Conservation (phyloP, 192 early-diverging fungal species). For the Pilaira anomala region DNA sequence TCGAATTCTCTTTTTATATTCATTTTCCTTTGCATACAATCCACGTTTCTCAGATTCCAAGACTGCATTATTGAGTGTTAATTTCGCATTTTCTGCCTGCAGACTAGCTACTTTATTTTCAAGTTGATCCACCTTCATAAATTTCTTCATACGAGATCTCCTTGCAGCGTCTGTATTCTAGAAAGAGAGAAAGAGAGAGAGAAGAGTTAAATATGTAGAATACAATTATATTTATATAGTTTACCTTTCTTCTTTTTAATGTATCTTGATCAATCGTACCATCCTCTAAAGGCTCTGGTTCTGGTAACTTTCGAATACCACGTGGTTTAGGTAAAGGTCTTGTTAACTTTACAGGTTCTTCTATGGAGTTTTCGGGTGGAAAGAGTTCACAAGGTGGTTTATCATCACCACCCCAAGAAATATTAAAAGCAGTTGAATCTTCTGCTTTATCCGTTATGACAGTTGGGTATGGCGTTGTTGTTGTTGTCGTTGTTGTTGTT, state of each 20-base stretch:
- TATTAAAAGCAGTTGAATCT: slow-evolving; percentile 30
- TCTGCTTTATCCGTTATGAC: too few relatives aligned
- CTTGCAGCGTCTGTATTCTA: slow-evolving; percentile 92
- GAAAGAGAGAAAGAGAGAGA: neutral
- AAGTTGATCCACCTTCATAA: slow-evolving; percentile 74
- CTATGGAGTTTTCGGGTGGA: slow-evolving; percentile 12
- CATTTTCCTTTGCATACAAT: slow-evolving; percentile 24
- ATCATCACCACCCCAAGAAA: slow-evolving; percentile 38
- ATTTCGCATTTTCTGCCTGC: slow-evolving; percentile 71
- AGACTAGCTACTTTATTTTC: slow-evolving; percentile 75
- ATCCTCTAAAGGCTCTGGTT: slow-evolving; percentile 29
- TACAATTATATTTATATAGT: neutral
- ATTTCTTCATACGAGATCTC: slow-evolving; percentile 81
- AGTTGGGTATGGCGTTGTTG: too few relatives aligned
- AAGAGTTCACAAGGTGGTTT: slow-evolving; percentile 25
- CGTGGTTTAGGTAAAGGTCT: slow-evolving; percentile 36
- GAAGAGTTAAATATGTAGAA: neutral
- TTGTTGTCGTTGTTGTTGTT: too few relatives aligned
- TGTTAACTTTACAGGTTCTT: slow-evolving; percentile 6
- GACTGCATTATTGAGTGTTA: slow-evolving; percentile 35
- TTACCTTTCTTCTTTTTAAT: slow-evolving; percentile 31
- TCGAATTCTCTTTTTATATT: slow-evolving; percentile 30
- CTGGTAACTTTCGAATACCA: slow-evolving; percentile 31
- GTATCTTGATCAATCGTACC: slow-evolving; percentile 35
- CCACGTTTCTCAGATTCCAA: slow-evolving; percentile 34